Evolutionary conservation across 371 early-diverging fungal genomes (phyloP), one percentile per base, ranked within the genome.

Genomic region (Syncephalastrum racemosum): DNA sequence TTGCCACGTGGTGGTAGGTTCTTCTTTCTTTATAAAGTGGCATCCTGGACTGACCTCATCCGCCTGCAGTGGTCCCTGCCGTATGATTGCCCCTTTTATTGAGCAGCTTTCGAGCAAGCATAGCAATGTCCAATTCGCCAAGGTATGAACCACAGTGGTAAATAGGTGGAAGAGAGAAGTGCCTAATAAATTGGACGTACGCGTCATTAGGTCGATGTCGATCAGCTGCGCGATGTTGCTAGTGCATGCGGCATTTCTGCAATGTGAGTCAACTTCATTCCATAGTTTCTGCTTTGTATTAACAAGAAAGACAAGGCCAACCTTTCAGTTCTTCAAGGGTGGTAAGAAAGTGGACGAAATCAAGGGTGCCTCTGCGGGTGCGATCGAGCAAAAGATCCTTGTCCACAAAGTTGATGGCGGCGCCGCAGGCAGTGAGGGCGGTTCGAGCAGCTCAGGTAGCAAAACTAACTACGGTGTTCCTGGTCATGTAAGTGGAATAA

Each of bases 311-410:
- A 5, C 24, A 60, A 83, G 83, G 79, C 85, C 85, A 2, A 80
- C 85, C 24, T 79, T 82, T 63, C 79, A 83, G 53, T 82, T 91
- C 59, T 89, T 77, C 73, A 87, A 86, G 65, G 76, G 64, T 20
- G 83, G 81, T 18, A 66, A 68, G 18, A 85, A 85, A 62, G 72
- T 90, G 12, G 86, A 67, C 16, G 86, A 87, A 63, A 53, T 90
- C 64, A 86, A 80, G 71, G 90, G 90, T 10, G 90, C 90, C 8
- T 84, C 85, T 61, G 79, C 70, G 58, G 56, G 66, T 58, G 64
- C 67, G 58, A 73, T 87, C 15, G 81, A 85, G 48, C 48, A 61
- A 23, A 31, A 31, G 36, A 31, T 31, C 36, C 63, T 75, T 19
- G 71, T 89, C 39, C 70, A 82, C 60, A 71, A 83, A 48, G 47